phyloP scores from a whole-genome alignment of 495 filamentous ascomycete genomes.

The Xylaria grammica region DNA sequence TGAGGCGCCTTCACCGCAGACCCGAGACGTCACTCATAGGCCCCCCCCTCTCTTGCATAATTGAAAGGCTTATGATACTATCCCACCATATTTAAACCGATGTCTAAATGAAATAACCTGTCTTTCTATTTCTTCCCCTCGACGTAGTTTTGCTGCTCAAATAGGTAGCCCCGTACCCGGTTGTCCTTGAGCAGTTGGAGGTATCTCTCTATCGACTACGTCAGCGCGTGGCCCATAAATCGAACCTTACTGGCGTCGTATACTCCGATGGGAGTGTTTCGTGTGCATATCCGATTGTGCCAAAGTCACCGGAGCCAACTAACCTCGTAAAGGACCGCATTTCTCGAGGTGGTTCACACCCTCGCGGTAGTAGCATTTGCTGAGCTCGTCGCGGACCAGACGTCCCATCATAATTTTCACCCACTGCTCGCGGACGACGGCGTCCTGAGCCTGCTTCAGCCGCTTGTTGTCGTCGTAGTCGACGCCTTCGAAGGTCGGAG shows the following conservation, averaged over 20 bases:
- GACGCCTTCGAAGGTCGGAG: constrained; percentile 94
- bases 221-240: constrained; percentile 25
- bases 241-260: not conserved
- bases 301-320: constrained; percentile 39
- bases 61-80: not conserved
- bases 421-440: constrained; percentile 96
- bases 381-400: constrained; percentile 89
- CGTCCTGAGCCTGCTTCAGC: constrained; percentile 91
- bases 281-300: not conserved
- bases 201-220: constrained; percentile 74
- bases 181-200: constrained; percentile 84
- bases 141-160: constrained; percentile 89
- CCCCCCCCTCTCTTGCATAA: constrained; percentile 3
- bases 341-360: constrained; percentile 98
- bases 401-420: constrained; percentile 96
- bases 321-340: constrained; percentile 89
- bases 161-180: constrained; percentile 86
- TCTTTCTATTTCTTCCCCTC: constrained; percentile 47
- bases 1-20: constrained; percentile 10
- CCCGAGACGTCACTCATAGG: constrained; percentile 3
- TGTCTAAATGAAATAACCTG: not conserved
- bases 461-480: constrained; percentile 91
- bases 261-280: not conserved
- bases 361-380: constrained; percentile 93
- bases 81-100: not conserved